Conservation (phyloP, 371 early-diverging fungal genomes). For the Dichotomocladium elegans region DNA sequence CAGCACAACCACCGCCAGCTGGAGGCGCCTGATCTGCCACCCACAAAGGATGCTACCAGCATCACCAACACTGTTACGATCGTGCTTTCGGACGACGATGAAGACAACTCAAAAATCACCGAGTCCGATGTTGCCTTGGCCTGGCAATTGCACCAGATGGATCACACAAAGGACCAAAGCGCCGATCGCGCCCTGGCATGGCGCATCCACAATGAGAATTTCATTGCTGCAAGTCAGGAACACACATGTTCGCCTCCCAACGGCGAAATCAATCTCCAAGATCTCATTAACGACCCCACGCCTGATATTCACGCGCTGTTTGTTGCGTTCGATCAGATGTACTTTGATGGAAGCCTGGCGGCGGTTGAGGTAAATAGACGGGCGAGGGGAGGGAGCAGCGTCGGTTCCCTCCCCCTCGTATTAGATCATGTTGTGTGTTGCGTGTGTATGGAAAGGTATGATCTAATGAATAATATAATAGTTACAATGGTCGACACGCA, state of each 20-base stretch:
- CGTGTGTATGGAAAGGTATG: too few relatives aligned
- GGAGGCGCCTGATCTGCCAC: too few relatives aligned
- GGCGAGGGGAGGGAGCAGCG: too few relatives aligned
- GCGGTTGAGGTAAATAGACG: constrained; percentile 56
- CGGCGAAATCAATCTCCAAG: too few relatives aligned
- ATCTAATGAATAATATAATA: constrained; percentile 1
- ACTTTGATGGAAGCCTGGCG: constrained; percentile 50
- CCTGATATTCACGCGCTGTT: constrained; percentile 57
- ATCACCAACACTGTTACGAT: too few relatives aligned
- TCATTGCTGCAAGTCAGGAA: too few relatives aligned
- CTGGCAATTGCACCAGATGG: constrained; percentile 7
- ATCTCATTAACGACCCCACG: constrained; percentile 14
- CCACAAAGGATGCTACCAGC: too few relatives aligned
- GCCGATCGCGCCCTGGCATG: not conserved
- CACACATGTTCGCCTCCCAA: too few relatives aligned
- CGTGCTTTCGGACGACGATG: too few relatives aligned
- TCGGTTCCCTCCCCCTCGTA: too few relatives aligned
- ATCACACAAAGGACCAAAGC: constrained; percentile 6
- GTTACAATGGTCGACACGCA: constrained; percentile 51
- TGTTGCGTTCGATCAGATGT: constrained; percentile 47
- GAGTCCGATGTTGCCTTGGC: constrained; percentile 13
- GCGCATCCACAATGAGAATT: not conserved
- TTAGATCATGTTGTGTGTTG: too few relatives aligned
- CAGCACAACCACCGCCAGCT: too few relatives aligned
- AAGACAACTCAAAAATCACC: constrained; percentile 5